phyloP scores from a whole-genome alignment of 2,329 filamentous ascomycete genomes.

The Fusarium sp. region DNA sequence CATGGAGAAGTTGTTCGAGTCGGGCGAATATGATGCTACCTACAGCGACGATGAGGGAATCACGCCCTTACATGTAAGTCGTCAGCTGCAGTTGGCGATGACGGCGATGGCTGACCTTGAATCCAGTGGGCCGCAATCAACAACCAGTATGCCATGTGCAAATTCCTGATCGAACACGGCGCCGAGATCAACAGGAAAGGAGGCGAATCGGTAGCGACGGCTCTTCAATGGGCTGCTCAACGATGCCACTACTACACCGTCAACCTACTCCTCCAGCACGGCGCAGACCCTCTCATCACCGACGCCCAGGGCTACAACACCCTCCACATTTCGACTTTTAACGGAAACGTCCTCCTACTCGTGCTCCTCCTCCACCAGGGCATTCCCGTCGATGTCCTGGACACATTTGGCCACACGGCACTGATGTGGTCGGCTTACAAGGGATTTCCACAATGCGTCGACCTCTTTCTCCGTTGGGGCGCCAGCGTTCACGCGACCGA shows the following conservation, averaged over 20 bases:
- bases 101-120: conserved; percentile 21
- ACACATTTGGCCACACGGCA: conserved; percentile 89
- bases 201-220: conserved; percentile 91
- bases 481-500: conserved; percentile 90
- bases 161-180: conserved; percentile 83
- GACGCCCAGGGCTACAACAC: conserved; percentile 98
- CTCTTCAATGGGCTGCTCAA: conserved; percentile 96
- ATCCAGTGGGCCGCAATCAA: conserved; percentile 96
- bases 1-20: conserved; percentile 90
- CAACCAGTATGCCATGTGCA: conserved; percentile 97
- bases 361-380: conserved; percentile 92
- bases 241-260: conserved; percentile 97
- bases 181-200: conserved; percentile 95
- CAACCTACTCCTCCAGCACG: conserved; percentile 86
- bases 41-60: conserved; percentile 92
- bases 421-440: conserved; percentile 99
- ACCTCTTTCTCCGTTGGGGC: conserved; percentile 92
- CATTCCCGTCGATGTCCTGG: conserved; percentile 89
- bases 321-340: conserved; percentile 94
- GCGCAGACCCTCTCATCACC: conserved; percentile 89
- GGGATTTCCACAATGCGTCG: conserved; percentile 89
- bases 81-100: background rate
- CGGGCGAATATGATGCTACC: conserved; percentile 79
- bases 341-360: conserved; percentile 91
- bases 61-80: conserved; percentile 87